Evolutionary conservation across 179 eudicot species (phyloP).

Genomic region (Actinidia polygama): DNA sequence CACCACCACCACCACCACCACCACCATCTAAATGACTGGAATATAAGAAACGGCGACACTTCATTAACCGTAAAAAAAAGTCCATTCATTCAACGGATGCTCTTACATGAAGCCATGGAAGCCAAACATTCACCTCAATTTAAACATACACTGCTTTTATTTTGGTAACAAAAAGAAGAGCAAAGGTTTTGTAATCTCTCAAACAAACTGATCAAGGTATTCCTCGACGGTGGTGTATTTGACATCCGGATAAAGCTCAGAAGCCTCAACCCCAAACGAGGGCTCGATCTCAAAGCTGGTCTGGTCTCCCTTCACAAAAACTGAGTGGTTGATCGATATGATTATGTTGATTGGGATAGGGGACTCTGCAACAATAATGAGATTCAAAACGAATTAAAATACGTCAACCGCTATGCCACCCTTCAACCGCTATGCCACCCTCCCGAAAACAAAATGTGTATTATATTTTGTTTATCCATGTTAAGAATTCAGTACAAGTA

Average conservation of each 20-base stretch:
- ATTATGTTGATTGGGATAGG: slow-evolving; percentile 41
- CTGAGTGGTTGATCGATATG: slow-evolving; percentile 51
- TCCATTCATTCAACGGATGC: neutral
- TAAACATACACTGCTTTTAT: neutral
- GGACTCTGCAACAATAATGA: slow-evolving; percentile 46
- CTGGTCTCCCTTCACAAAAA: slow-evolving; percentile 70
- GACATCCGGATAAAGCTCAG: slow-evolving; percentile 76
- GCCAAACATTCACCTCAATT: neutral
- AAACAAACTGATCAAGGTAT: slow-evolving; percentile 63
- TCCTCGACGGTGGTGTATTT: slow-evolving; percentile 73
- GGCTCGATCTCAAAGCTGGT: slow-evolving; percentile 70
- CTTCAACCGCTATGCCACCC: neutral
- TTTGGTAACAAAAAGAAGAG: neutral
- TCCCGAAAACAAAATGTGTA: neutral
- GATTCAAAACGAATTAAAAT: neutral
- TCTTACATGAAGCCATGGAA: neutral
- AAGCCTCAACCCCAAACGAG: slow-evolving; percentile 70
- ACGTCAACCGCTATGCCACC: neutral
- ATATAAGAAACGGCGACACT: neutral
- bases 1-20: neutral
- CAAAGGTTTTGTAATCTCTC: neutral
- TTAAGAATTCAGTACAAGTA: neutral
- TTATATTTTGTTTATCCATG: neutral
- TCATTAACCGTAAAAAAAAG: neutral
- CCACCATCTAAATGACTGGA: neutral